phyloP scores from a whole-genome alignment of 192 early-diverging fungal species.

The Jimgerdemannia flammicorona region DNA sequence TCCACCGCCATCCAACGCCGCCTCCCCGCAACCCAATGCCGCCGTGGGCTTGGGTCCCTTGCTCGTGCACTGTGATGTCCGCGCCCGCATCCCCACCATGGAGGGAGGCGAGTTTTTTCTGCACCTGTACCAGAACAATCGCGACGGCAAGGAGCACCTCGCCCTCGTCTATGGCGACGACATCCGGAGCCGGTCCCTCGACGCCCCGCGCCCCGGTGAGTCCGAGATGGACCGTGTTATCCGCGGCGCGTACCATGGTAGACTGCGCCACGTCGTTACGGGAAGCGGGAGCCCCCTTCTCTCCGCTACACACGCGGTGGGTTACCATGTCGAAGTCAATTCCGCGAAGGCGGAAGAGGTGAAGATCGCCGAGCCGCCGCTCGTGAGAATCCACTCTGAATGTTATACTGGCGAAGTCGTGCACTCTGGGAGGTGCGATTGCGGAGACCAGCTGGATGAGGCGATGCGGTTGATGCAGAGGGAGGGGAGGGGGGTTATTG shows the following conservation, averaged over 20 bases:
- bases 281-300: not conserved
- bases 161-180: slow-evolving; percentile 92
- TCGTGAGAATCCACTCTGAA: slow-evolving; percentile 93
- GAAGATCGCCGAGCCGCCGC: slow-evolving; percentile 34
- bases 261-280: slow-evolving; percentile 37
- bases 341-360: slow-evolving; percentile 10
- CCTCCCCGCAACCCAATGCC: not conserved
- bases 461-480: slow-evolving; percentile 85
- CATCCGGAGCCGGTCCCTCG: slow-evolving; percentile 64
- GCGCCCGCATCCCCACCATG: slow-evolving; percentile 76
- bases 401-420: slow-evolving; percentile 98
- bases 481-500: slow-evolving; percentile 86
- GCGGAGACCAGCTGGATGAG: slow-evolving; percentile 90
- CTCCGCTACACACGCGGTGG: slow-evolving; percentile 16
- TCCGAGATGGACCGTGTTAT: slow-evolving; percentile 73
- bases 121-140: slow-evolving; percentile 80
- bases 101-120: slow-evolving; percentile 76
- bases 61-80: slow-evolving; percentile 52
- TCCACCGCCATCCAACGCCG: not conserved
- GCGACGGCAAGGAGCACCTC: slow-evolving; percentile 89
- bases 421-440: slow-evolving; percentile 89
- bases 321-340: slow-evolving; percentile 15
- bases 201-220: slow-evolving; percentile 62
- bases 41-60: not conserved
- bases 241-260: slow-evolving; percentile 72